phyloP scores from a whole-genome alignment of 2,329 filamentous ascomycete species.

The Zelopaecilomyces penicillatus region DNA sequence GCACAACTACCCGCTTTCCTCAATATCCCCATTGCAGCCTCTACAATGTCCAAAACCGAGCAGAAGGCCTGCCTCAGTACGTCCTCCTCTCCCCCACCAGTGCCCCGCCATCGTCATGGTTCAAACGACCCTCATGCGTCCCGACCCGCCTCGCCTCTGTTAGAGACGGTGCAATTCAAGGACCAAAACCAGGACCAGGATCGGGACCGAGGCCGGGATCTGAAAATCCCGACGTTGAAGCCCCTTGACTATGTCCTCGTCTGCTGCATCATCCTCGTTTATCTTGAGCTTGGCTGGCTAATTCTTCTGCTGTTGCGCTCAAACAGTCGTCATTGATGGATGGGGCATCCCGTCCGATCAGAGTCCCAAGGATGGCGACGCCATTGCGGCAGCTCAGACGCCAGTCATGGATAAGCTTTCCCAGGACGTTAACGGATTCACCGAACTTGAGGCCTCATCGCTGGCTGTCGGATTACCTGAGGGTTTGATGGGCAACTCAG shows the following conservation, averaged over 20 bases:
- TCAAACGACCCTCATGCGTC: not conserved
- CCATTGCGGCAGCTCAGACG: constrained; percentile 87
- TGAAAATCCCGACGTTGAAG: constrained; percentile 5
- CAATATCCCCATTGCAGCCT: constrained; percentile 4
- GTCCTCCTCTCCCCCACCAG: constrained; percentile 30
- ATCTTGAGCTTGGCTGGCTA: constrained; percentile 52
- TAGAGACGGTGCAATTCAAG: constrained; percentile 8
- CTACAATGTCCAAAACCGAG: constrained; percentile 44
- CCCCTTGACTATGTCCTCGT: constrained; percentile 34
- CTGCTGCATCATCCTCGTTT: constrained; percentile 44
- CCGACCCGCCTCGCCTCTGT: too few relatives aligned
- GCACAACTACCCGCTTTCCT: not conserved
- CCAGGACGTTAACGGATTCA: constrained; percentile 74
- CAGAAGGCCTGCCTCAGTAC: constrained; percentile 56
- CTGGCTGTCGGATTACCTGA: constrained; percentile 92
- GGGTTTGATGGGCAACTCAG: constrained; percentile 97
- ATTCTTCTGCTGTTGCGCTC: constrained; percentile 44
- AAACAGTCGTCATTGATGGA: constrained; percentile 91
- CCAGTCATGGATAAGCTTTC: constrained; percentile 92
- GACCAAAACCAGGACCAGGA: not conserved
- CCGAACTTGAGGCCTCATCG: constrained; percentile 90
- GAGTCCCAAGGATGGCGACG: constrained; percentile 84
- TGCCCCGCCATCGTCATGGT: constrained; percentile 14
- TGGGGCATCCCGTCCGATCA: constrained; percentile 82
- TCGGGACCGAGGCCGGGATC: not conserved